A percentile compares a stretch with the other conserved stretches of the same genome.
Evolutionary conservation across 2,329 filamentous ascomycete species (phyloP).

Genomic region (Apiospora hydei): DNA sequence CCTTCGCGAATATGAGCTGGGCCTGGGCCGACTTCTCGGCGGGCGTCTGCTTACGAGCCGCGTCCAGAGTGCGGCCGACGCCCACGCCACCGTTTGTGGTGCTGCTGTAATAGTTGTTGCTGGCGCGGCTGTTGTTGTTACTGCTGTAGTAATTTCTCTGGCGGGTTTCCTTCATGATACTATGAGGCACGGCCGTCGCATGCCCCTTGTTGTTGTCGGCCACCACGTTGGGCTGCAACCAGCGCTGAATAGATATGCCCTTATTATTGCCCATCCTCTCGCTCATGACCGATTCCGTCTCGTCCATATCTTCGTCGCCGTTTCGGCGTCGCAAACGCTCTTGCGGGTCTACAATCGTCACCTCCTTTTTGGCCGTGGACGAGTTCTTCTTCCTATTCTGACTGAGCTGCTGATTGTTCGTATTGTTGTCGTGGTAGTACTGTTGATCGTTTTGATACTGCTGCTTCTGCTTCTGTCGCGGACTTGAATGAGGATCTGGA

Average conservation of each 20-base stretch:
- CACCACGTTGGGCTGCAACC: slow-evolving; percentile 59
- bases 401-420: background rate
- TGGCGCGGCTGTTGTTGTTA: slow-evolving; percentile 26
- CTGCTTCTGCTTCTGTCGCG: slow-evolving; percentile 61
- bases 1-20: slow-evolving; percentile 87
- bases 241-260: slow-evolving; percentile 65
- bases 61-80: slow-evolving; percentile 25
- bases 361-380: slow-evolving; percentile 63
- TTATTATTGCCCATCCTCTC: slow-evolving; percentile 49
- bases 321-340: slow-evolving; percentile 28
- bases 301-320: slow-evolving; percentile 49
- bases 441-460: slow-evolving; percentile 13
- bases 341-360: slow-evolving; percentile 72
- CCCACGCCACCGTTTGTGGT: background rate
- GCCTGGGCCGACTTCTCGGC: slow-evolving; percentile 82
- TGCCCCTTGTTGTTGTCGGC: slow-evolving; percentile 43
- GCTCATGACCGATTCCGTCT: slow-evolving; percentile 47
- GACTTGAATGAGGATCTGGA: slow-evolving; percentile 55
- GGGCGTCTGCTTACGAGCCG: slow-evolving; percentile 59
- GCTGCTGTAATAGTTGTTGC: slow-evolving; percentile 22
- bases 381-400: slow-evolving; percentile 29
- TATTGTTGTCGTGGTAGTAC: background rate
- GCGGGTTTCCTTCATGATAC: slow-evolving; percentile 64
- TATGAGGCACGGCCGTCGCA: slow-evolving; percentile 43
- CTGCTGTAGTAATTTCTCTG: slow-evolving; percentile 31